A percentile compares a stretch with the other conserved stretches of the same genome.
phyloP scores from a whole-genome alignment of 345 rosid species.

The Eucalyptus polybractea region DNA sequence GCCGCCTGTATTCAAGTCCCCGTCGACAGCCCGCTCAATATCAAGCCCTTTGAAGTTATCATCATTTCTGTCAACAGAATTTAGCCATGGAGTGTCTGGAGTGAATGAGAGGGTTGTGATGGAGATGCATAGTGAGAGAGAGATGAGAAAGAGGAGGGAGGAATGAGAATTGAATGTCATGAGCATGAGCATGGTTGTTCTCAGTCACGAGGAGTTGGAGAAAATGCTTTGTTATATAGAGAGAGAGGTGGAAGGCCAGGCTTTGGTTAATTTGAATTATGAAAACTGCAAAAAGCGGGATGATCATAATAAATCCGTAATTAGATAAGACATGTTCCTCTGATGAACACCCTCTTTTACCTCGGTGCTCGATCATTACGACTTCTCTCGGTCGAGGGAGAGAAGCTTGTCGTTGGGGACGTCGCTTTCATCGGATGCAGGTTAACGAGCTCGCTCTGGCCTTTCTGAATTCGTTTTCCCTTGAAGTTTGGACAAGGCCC shows the following conservation, averaged over 20 bases:
- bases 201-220: not conserved
- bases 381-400: not conserved
- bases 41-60: not conserved
- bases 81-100: not conserved
- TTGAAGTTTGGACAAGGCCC: not conserved
- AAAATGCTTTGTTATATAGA: not conserved
- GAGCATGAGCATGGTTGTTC: not conserved
- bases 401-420: not conserved
- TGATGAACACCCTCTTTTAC: not conserved
- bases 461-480: not conserved
- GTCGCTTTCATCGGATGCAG: not conserved
- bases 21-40: not conserved
- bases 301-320: not conserved
- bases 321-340: not conserved
- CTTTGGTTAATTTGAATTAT: not conserved
- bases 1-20: conserved; percentile 4
- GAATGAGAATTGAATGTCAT: not conserved
- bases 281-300: not conserved
- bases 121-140: conserved; percentile 1
- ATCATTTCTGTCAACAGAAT: not conserved
- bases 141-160: conserved; percentile 6
- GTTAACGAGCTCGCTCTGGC: not conserved
- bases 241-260: not conserved
- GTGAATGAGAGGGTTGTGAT: conserved; percentile 12
- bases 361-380: not conserved